Base-by-base conservation (phyloP, 257 asterid species). In the Solanum dulcamara region DNA sequence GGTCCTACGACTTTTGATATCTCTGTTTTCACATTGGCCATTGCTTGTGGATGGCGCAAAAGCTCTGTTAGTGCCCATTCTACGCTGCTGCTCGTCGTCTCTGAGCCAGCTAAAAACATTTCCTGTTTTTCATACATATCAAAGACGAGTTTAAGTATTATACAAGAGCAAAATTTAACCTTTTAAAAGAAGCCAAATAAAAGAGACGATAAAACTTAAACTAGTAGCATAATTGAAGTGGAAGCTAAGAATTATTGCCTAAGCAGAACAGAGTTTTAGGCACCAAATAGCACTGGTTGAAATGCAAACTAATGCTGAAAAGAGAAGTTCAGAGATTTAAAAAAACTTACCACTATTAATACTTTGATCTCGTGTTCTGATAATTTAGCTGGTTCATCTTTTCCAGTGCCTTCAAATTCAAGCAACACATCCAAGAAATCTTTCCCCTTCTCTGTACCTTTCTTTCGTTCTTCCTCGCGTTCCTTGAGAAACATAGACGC, bases 401-500 rank as follows among this genome's bases (percentile, higher is more conserved):
- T 80, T 64, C 87, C 87, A 17, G 82, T 64, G 4, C 87, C 87
- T 5, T 80, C 85, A 33, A 79, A 85, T 42, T 86, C 88, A 18
- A 86, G 74, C 62, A 86, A 46, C 46, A 86, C 88, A 14, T 81
- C 85, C 83, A 86, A 57, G 55, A 80, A 86, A 60, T 86, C 88
- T 11, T 81, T 81, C 30, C 62, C 53, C 40, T 66, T 81, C 2
- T n/a, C 87, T n/a, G 44, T 85, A 55, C 53, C 30, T 0, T 38
- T 44, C 75, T 77, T 53, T 74, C 70, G 72, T 67, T 89, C 91
- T 48, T 80, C 89, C 38, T 51, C 17, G 40, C 95, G 81, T 48
- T 86, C 92, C 24, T 88, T 84, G 22, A 93, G 91, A 42, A 88
- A 90, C 33, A 71, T 86, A 1, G 74, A 89, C 24, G 80, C 93